A percentile compares a stretch with the other conserved stretches of the same genome.
Conservation (phyloP, 306 rosid genomes). For the Begonia masoniana region DNA sequence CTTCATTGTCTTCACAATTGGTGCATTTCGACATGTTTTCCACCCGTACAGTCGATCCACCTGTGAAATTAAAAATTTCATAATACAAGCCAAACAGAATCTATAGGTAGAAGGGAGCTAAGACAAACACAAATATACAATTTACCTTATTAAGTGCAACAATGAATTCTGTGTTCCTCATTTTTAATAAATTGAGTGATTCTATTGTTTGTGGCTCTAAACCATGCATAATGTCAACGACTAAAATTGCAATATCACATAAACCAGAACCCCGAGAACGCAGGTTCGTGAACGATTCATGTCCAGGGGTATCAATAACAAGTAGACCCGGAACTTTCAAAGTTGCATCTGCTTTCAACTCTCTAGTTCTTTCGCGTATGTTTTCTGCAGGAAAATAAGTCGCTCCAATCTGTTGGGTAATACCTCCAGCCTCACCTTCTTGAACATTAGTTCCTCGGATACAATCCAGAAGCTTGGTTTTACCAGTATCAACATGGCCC, state of each 20-base stretch:
- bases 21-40: conserved; percentile 64
- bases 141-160: conserved; percentile 78
- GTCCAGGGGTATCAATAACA: conserved; percentile 97
- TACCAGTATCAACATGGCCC: conserved; percentile 99
- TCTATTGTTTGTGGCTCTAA: conserved; percentile 91
- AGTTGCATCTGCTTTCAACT: conserved; percentile 89
- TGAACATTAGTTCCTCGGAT: conserved; percentile 94
- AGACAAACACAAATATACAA: conserved; percentile 1
- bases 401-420: conserved; percentile 97
- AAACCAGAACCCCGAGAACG: conserved; percentile 94
- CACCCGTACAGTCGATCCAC: conserved; percentile 93
- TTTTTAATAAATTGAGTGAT: conserved; percentile 76
- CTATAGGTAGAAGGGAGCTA: conserved; percentile 1
- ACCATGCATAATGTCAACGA: conserved; percentile 98
- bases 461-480: conserved; percentile 89
- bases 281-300: conserved; percentile 75
- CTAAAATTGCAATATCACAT: conserved; percentile 93
- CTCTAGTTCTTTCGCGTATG: conserved; percentile 88
- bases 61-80: conserved; percentile 21
- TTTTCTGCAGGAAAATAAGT: conserved; percentile 90
- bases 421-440: conserved; percentile 99
- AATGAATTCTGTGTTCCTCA: conserved; percentile 94
- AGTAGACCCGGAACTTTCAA: conserved; percentile 83
- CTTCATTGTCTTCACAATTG: conserved; percentile 64
- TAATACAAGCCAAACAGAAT: conserved; percentile 4